Conservation (phyloP, 2,329 filamentous ascomycete genomes). For the Metarhizium humberi region DNA sequence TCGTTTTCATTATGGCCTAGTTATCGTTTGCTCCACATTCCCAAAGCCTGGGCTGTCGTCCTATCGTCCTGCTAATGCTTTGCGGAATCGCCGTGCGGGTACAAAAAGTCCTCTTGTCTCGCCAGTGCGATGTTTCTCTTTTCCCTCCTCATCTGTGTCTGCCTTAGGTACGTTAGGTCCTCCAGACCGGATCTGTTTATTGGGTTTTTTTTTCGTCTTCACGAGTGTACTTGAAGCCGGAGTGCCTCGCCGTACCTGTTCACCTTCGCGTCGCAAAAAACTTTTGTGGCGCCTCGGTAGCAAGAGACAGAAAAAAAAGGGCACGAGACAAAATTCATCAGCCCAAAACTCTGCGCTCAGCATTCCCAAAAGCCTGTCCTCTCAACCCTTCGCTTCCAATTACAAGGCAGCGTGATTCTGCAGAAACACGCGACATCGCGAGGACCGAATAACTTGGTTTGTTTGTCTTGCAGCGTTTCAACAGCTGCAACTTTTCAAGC, state of each 20-base stretch:
- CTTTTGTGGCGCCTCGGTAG: neutral
- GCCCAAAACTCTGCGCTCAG: neutral
- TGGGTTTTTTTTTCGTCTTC: neutral
- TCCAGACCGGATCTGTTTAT: constrained; percentile 2
- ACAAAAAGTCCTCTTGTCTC: constrained; percentile 5
- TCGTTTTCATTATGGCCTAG: neutral
- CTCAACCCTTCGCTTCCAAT: neutral
- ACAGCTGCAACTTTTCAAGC: neutral
- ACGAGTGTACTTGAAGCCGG: neutral
- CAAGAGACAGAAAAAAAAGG: constrained; percentile 2
- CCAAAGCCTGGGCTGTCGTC: neutral
- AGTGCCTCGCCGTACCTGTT: constrained; percentile 3
- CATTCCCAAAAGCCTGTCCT: neutral
- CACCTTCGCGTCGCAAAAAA: neutral
- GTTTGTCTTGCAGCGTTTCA: neutral
- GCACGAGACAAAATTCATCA: neutral
- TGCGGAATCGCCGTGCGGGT: constrained; percentile 4
- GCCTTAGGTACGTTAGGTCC: constrained; percentile 2
- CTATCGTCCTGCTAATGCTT: neutral
- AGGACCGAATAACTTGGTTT: neutral
- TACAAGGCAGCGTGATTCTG: neutral
- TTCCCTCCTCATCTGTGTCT: constrained; percentile 1
- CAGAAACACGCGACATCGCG: neutral
- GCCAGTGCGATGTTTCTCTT: neutral
- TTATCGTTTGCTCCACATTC: constrained; percentile 1